phyloP scores from a whole-genome alignment of 2,329 filamentous ascomycete species.

The Alternaria rosae region DNA sequence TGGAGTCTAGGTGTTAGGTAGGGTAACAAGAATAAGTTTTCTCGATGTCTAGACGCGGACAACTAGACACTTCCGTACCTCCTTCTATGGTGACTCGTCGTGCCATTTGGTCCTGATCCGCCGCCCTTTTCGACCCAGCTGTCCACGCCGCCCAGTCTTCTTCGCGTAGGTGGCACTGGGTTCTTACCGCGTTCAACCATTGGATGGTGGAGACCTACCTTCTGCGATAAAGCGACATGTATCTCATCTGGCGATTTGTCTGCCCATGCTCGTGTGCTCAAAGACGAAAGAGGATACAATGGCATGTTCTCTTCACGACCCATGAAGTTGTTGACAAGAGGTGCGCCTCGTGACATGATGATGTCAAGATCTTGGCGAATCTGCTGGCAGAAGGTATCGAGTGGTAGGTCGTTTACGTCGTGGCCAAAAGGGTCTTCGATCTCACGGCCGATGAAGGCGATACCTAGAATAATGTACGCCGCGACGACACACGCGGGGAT shows the following conservation, averaged over 20 bases:
- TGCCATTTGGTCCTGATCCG: background rate
- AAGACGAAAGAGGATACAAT: conserved; percentile 60
- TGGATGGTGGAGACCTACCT: background rate
- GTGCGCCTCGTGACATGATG: conserved; percentile 66
- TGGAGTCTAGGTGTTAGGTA: background rate
- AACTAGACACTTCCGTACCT: background rate
- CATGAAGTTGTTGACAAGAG: conserved; percentile 61
- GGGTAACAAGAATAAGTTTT: background rate
- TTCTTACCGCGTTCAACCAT: background rate
- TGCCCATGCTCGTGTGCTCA: conserved; percentile 45
- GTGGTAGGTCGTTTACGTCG: conserved; percentile 75
- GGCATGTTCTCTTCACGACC: conserved; percentile 56
- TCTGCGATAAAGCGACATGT: background rate
- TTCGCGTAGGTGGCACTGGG: background rate
- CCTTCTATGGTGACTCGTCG: background rate
- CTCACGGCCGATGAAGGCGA: conserved; percentile 77
- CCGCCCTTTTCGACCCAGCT: background rate
- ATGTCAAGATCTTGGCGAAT: conserved; percentile 77
- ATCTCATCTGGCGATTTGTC: background rate
- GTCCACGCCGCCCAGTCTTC: background rate
- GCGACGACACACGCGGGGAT: conserved; percentile 76
- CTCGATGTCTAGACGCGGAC: background rate
- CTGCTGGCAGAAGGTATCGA: conserved; percentile 76
- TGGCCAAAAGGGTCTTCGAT: conserved; percentile 86
- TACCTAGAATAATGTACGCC: conserved; percentile 83